A percentile compares a stretch with the other conserved stretches of the same genome.
Evolutionary conservation across 2,329 filamentous ascomycete genomes (phyloP).

Genomic region (Davidsoniella virescens): DNA sequence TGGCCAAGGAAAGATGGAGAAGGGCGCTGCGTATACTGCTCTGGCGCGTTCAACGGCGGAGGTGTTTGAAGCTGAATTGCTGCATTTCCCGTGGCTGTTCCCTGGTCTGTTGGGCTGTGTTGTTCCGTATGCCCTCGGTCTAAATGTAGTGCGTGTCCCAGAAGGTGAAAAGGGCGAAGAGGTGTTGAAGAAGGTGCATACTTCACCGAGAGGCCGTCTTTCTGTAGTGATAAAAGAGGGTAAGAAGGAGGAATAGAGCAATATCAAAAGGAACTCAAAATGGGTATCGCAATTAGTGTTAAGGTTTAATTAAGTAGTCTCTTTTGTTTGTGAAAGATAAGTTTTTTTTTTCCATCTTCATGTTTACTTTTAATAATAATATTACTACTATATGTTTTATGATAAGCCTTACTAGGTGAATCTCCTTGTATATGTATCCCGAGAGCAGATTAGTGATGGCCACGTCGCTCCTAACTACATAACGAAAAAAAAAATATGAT

Average conservation of each 20-base stretch:
- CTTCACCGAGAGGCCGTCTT: slow-evolving; percentile 2
- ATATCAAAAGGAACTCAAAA: background rate
- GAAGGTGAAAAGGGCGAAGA: background rate
- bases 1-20: background rate
- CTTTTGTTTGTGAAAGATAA: no score
- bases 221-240: slow-evolving; percentile 2
- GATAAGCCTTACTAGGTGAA: no score
- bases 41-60: slow-evolving; percentile 59
- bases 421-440: no score
- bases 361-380: no score
- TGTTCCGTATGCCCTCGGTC: slow-evolving; percentile 57
- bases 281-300: no score
- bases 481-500: no score
- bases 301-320: no score
- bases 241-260: background rate
- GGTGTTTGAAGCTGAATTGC: slow-evolving; percentile 79
- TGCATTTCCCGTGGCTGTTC: slow-evolving; percentile 88
- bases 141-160: slow-evolving; percentile 22
- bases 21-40: slow-evolving; percentile 30
- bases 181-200: slow-evolving; percentile 1
- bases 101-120: slow-evolving; percentile 62
- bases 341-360: no score
- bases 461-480: no score
- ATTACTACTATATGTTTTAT: no score
- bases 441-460: no score